Conservation (phyloP, 345 rosid species). For the Capsella bursapastoris region DNA sequence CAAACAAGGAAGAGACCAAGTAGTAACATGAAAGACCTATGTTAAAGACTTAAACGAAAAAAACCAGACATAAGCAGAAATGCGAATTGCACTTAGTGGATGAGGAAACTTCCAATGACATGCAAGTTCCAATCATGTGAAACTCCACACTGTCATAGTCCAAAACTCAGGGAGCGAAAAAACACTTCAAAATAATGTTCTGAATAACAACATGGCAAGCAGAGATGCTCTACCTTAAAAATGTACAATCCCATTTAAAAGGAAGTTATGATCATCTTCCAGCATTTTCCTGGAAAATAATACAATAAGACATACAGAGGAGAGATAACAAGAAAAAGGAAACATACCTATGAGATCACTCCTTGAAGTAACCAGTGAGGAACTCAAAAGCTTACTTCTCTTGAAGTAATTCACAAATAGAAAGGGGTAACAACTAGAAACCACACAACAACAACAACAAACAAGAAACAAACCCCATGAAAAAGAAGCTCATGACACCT, state of each 20-base stretch:
- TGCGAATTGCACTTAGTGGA: not conserved
- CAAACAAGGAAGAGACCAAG: not conserved
- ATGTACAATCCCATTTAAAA: slow-evolving; percentile 10
- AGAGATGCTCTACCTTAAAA: too few relatives aligned
- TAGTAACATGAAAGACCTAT: not conserved
- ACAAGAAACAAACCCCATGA: not conserved
- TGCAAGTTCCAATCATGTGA: not conserved
- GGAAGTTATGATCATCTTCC: not conserved
- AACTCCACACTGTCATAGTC: too few relatives aligned
- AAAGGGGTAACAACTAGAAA: not conserved
- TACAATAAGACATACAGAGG: not conserved
- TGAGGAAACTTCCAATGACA: not conserved
- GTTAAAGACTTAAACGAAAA: not conserved
- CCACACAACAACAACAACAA: not conserved
- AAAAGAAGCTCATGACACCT: not conserved
- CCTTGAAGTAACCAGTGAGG: not conserved
- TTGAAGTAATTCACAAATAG: not conserved
- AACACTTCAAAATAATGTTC: too few relatives aligned
- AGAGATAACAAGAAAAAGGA: not conserved
- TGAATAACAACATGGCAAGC: too few relatives aligned
- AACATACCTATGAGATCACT: not conserved
- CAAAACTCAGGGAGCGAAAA: too few relatives aligned
- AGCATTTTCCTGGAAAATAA: not conserved
- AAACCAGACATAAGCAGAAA: not conserved
- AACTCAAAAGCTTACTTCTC: not conserved